Conservation (phyloP, 2,329 filamentous ascomycete genomes). For the Alternaria sp. region DNA sequence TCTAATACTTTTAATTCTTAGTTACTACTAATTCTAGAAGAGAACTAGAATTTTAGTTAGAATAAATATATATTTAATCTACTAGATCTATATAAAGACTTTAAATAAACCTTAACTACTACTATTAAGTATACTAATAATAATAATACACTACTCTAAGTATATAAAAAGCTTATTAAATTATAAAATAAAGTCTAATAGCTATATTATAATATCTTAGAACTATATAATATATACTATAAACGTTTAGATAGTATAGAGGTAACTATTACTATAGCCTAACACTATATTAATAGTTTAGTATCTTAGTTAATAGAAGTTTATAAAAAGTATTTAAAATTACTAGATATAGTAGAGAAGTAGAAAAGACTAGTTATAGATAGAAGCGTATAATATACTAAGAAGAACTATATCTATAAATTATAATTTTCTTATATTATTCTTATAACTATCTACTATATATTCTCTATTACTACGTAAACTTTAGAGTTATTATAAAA, state of each 20-base stretch:
- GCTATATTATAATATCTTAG: constrained; percentile 3
- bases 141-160: background rate
- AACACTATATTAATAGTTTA: constrained; percentile 15
- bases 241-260: constrained; percentile 17
- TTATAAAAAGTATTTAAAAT: constrained; percentile 16
- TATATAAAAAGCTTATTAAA: background rate
- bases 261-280: background rate
- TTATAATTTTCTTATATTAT: constrained; percentile 3
- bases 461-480: background rate
- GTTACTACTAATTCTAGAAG: background rate
- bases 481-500: background rate
- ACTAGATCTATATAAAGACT: constrained; percentile 1
- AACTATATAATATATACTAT: constrained; percentile 6
- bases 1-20: background rate
- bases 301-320: constrained; percentile 20
- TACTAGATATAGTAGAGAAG: constrained; percentile 8
- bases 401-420: background rate
- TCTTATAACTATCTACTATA: background rate
- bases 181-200: background rate
- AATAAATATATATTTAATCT: background rate
- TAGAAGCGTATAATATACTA: background rate
- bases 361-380: background rate
- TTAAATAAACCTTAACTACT: background rate
- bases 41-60: constrained; percentile 3
- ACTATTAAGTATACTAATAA: background rate